These are phyloP conservation scores for Cordyceps javanica DNA, from an alignment of 2,329 filamentous ascomycete genomes.

Conservation along the genomic window DNA sequence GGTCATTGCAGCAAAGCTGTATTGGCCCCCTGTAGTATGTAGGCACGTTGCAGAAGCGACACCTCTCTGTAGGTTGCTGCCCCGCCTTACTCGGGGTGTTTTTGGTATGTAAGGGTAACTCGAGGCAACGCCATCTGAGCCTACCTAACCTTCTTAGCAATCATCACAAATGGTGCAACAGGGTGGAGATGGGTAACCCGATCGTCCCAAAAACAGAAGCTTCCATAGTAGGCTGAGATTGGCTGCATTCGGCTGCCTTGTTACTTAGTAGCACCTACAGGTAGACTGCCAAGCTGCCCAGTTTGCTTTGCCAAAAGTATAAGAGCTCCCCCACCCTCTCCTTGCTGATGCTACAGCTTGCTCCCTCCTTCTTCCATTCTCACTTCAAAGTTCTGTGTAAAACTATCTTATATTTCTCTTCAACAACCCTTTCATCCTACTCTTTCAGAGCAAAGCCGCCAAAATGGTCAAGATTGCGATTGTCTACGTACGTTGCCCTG, in stretches of 20 bases:
- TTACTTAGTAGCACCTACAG: too few species aligned
- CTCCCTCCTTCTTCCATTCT: background rate
- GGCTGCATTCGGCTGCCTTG: background rate
- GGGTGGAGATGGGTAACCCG: background rate
- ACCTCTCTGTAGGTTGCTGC: too few species aligned
- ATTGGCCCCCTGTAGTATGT: too few species aligned
- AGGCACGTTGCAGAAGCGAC: too few species aligned
- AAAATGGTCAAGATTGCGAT: slow-evolving; percentile 89
- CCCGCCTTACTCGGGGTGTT: background rate
- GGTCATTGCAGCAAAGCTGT: background rate
- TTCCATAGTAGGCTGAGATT: background rate
- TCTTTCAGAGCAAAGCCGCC: slow-evolving; percentile 25
- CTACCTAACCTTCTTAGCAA: background rate
- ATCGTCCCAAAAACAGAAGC: background rate
- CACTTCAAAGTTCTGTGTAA: background rate
- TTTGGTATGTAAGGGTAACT: background rate
- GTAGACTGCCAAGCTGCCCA: background rate
- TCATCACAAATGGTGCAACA: background rate
- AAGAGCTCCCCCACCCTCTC: slow-evolving; percentile 2
- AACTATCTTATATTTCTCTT: background rate
- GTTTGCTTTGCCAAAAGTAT: background rate
- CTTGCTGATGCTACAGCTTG: background rate
- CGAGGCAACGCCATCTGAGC: background rate
- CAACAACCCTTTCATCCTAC: slow-evolving; percentile 21
- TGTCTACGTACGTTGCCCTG: slow-evolving; percentile 62